These are phyloP conservation scores for Huiozyma naganishii DNA, from an alignment of 805 yeast genomes.

Conservation along the genomic window DNA sequence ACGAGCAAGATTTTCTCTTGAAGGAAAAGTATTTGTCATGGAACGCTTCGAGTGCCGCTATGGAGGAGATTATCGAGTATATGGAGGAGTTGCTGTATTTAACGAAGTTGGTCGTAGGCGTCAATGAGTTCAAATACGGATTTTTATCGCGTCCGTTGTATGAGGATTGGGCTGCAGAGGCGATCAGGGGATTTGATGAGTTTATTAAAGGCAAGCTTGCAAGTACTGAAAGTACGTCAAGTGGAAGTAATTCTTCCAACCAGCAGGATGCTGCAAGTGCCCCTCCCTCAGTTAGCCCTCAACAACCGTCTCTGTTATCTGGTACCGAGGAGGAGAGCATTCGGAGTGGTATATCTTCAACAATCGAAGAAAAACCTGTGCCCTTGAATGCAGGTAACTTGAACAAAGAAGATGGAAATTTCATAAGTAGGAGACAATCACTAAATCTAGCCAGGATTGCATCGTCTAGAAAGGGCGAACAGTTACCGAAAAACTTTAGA, in stretches of 20 bases:
- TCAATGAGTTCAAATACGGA: conserved; percentile 40
- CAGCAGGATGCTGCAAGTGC: background rate
- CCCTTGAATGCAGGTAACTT: conserved; percentile 4
- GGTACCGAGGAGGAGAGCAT: background rate
- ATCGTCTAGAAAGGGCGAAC: conserved; percentile 10
- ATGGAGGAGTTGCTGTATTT: conserved; percentile 36
- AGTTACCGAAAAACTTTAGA: conserved; percentile 25
- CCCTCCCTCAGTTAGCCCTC: background rate
- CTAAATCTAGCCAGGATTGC: conserved; percentile 22
- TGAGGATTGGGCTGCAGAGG: conserved; percentile 34
- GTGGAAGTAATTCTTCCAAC: background rate
- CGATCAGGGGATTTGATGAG: conserved; percentile 29
- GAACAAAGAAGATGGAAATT: conserved; percentile 6
- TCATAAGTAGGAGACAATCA: conserved; percentile 4
- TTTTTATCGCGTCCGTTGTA: conserved; percentile 38
- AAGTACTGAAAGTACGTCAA: background rate
- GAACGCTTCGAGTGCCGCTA: conserved; percentile 41
- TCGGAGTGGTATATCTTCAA: background rate
- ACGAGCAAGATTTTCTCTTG: conserved; percentile 21
- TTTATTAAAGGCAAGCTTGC: conserved; percentile 10
- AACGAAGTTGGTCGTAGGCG: conserved; percentile 36
- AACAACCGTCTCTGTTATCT: background rate
- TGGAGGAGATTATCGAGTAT: conserved; percentile 40
- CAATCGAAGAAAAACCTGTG: conserved; percentile 1
- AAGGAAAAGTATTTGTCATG: conserved; percentile 36